Evolutionary conservation across 108 stramenopile genomes (phyloP).

Genomic region (Fistulifera pelliculosa): DNA sequence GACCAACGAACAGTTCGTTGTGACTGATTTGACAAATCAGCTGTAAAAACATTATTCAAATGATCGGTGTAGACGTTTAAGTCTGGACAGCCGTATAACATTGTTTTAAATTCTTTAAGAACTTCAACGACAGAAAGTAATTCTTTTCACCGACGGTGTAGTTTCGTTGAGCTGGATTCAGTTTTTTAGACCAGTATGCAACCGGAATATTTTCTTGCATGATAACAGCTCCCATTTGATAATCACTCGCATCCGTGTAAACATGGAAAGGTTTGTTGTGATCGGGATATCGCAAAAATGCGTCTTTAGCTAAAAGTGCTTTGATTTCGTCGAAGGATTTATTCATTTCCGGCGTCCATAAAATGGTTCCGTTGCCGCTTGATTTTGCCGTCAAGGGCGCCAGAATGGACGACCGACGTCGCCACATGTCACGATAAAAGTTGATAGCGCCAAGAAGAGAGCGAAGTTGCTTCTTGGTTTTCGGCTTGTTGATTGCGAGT

Average conservation of each 20-base stretch:
- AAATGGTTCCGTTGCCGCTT: conserved; percentile 4
- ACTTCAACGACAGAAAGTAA: conserved; percentile 29
- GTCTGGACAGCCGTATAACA: conserved; percentile 12
- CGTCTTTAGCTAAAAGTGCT: conserved; percentile 22
- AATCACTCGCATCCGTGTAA: conserved; percentile 34
- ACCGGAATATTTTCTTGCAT: conserved; percentile 28
- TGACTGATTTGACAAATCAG: conserved; percentile 13
- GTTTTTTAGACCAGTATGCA: conserved; percentile 28
- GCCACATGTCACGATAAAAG: conserved; percentile 40
- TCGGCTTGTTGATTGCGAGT: conserved; percentile 14
- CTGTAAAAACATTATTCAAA: conserved; percentile 20
- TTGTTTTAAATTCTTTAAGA: conserved; percentile 25
- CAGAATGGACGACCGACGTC: conserved; percentile 28
- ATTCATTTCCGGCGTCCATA: conserved; percentile 11
- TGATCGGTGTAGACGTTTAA: conserved; percentile 34
- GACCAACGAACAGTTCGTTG: conserved; percentile 40
- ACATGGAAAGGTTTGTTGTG: conserved; percentile 33
- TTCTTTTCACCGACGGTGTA: conserved; percentile 35
- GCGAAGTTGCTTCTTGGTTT: conserved; percentile 14
- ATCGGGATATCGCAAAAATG: conserved; percentile 25
- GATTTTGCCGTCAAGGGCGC: conserved; percentile 22
- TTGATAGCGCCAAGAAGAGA: conserved; percentile 35
- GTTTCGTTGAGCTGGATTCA: conserved; percentile 27
- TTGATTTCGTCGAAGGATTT: conserved; percentile 41
- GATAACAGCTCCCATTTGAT: conserved; percentile 28